Base-by-base conservation (phyloP, 495 filamentous ascomycete species). In the Cercophora sp. region DNA sequence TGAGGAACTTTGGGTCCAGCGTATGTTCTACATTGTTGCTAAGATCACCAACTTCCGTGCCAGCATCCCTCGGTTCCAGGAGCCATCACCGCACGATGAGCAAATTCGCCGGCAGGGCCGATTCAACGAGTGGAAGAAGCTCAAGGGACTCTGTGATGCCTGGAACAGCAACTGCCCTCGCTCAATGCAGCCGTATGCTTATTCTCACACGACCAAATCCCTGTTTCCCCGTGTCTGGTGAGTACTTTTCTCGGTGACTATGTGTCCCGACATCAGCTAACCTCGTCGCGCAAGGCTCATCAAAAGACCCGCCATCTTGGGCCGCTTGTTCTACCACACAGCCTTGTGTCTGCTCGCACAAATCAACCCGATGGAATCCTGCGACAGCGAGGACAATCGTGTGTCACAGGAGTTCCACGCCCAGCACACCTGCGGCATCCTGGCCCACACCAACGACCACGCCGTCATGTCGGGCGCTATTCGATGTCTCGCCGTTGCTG, bases 1-100 rank as follows among this genome's bases (percentile, higher is more conserved):
- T 29, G 91, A 96, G 65, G 90, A 96, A 52, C 60, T 87, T n/a
- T 98, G 93, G 93, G 84, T 86, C 5, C 84, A 96, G 63, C 82
- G 88, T 23, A 93, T 96, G 47, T 75, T 96, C 26, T 97, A 91
- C 65, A 86, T 96, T 54, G 79, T 95, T 37, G 91, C 87, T 34
- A 96, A 96, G 63, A 80, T 96, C 27, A 78, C 82, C 47, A 92
- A 91, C 61, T 92, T 96, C 63, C 83, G 85, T 24, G 83, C 86
- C 18, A 79, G 79, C 25, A 79, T 82, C 5, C 81, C 84, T 3
- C 74, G 75, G 19, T 78, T 81, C 37, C 79, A 82, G 34, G 82
- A 84, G 24, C 60, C 77, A 1, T 79, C 77, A 23, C 79, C 78
- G 5, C 73, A 80, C 46, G 75, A 82, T 31, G 79, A 85, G 59